A percentile compares a stretch with the other conserved stretches of the same genome.
Evolutionary conservation across 805 yeast species (phyloP).

Genomic region (Kodamaea kaohsiungensis): DNA sequence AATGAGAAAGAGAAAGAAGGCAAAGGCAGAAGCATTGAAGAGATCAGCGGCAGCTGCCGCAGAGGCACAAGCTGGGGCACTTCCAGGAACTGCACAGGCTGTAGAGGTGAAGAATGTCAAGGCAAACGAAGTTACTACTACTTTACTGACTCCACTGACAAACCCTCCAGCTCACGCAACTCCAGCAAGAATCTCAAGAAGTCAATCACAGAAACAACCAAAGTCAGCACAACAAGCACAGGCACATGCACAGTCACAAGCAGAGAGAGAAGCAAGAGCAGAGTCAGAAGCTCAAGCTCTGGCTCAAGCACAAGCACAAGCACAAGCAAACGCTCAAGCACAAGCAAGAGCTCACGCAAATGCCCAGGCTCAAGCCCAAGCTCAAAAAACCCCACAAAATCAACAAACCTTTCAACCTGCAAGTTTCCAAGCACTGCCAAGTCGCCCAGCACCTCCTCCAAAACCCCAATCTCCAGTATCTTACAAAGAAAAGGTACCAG

Average conservation of each 20-base stretch:
- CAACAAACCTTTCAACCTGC: background rate
- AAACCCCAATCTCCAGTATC: background rate
- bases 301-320: conserved; percentile 5
- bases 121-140: background rate
- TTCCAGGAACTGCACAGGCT: conserved; percentile 1
- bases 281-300: background rate
- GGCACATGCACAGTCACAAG: background rate
- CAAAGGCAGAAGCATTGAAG: conserved; percentile 51
- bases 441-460: background rate
- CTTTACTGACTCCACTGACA: background rate
- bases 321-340: conserved; percentile 5
- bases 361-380: conserved; percentile 6
- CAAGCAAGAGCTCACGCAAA: conserved; percentile 8
- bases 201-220: background rate
- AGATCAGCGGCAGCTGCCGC: conserved; percentile 22
- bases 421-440: background rate
- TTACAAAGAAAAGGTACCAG: conserved; percentile 4
- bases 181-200: background rate
- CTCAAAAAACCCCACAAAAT: conserved; percentile 10
- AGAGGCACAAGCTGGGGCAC: conserved; percentile 10
- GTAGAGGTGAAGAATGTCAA: conserved; percentile 3
- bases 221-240: background rate
- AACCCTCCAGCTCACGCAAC: background rate
- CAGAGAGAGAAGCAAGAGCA: background rate
- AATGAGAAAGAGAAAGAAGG: conserved; percentile 68